Evolutionary conservation across 2,329 filamentous ascomycete genomes (phyloP), one percentile per base, ranked within the genome.

Genomic region (Hypoxylon sp.): DNA sequence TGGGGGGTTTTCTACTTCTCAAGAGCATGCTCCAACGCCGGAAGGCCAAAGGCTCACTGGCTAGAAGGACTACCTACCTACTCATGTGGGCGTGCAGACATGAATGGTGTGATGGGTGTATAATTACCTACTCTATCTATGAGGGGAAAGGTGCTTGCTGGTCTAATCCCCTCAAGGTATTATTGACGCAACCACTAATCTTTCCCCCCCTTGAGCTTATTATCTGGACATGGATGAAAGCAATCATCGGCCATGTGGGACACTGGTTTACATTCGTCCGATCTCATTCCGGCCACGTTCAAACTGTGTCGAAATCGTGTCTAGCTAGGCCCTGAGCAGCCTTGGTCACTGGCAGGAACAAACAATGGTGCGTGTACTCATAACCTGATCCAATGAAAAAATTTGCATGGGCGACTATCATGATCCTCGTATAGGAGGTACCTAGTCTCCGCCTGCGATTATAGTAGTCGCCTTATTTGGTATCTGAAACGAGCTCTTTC

Each of bases 401-500:
- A 40, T 40, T 18, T 9, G 7, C 5, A 18, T 16, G n/a, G 20
- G 18, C 7, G 9, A 14, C 16, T 4, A 14, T 1, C 2, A 40
- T 30, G 14, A 14, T 16, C 44, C 44, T 9, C 7, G 6, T 40
- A 30, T 48, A n/a, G n/a, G n/a, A n/a, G n/a, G n/a, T n/a, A n/a
- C n/a, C n/a, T n/a, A 28, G 24, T 48, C n/a, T 26, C 22, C 14
- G 22, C n/a, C 16, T 48, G 9, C 44, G n/a, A 16, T 12, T 16
- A 48, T 26, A 48, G 44, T 30, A 20, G 28, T 20, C 45, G 8
- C 32, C 36, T 40, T 40, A 40, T 40, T 40, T 38, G 36, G 20
- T 40, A 40, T 45, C 52, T 57, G 53, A 63, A 63, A 63, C 40
- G 30, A 57, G 60, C 53, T 46, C 60, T 32, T 57, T 57, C 60